Conservation (phyloP, 2,329 filamentous ascomycete species). For the Fusarium praegraminearum region DNA sequence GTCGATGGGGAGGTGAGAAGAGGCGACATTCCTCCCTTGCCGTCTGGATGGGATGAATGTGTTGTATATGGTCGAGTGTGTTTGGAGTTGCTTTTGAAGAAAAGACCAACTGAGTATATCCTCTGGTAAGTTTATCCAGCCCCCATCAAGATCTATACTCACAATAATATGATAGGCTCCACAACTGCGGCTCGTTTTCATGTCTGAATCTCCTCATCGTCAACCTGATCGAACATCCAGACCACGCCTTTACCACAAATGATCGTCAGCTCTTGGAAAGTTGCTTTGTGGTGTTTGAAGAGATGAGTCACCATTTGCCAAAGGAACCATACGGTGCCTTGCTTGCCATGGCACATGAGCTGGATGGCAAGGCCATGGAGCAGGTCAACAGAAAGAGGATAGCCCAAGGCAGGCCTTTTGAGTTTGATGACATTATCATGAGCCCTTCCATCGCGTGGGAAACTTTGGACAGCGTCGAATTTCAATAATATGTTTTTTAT, state of each 20-base stretch:
- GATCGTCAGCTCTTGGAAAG: conserved; percentile 28
- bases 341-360: conserved; percentile 22
- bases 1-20: conserved; percentile 25
- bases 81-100: conserved; percentile 14
- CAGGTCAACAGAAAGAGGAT: conserved; percentile 18
- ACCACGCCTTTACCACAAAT: neutral
- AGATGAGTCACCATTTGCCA: neutral
- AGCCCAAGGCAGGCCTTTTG: neutral
- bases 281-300: conserved; percentile 7
- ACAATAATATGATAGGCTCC: conserved; percentile 25
- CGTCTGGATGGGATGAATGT: conserved; percentile 33
- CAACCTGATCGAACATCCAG: conserved; percentile 42
- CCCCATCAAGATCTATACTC: fast-evolving
- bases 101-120: conserved; percentile 27
- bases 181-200: conserved; percentile 30
- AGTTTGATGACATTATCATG: neutral
- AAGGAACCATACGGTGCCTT: conserved; percentile 18
- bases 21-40: conserved; percentile 28
- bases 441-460: conserved; percentile 27
- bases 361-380: conserved; percentile 35
- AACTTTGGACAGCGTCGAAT: conserved; percentile 30
- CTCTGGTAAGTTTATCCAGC: conserved; percentile 14
- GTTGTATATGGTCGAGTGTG: conserved; percentile 29
- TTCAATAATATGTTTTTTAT: neutral
- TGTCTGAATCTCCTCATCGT: conserved; percentile 35